Evolutionary conservation across 345 rosid species (phyloP), one percentile per base, ranked within the genome.

Genomic region (Punica granatum): DNA sequence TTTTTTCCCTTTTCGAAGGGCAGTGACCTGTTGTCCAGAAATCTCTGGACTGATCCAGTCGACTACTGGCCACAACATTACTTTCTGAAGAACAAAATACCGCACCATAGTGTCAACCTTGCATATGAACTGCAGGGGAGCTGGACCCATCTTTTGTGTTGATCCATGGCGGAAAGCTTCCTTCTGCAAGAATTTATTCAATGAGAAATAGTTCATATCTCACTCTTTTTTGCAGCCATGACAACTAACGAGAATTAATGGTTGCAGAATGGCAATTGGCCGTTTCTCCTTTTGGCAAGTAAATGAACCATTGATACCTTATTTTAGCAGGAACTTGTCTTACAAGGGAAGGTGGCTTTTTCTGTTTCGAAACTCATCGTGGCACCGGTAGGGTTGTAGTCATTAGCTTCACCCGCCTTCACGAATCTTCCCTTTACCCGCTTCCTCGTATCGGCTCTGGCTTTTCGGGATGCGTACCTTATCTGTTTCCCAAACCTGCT

Each of bases 371-470:
- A 56, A 14, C 61, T 30, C 61, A 15, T 26, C 11, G 61, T 4
- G 15, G 18, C 19, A 4, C 14, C 42, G 64, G 81, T 79, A 73
- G 95, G 95, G 49, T 90, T 92, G 72, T 83, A 83, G 60, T 88
- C 98, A 72, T 86, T 84, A 16, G 75, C 77, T 74, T 92, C 98
- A 16, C 96, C 92, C 6, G 92, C 89, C 81, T 92, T 90, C 70
- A 92, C 97, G 75, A 92, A 92, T 80, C 97, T 83, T 33, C 97
- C 98, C 75, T 92, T 92, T 70, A 86, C 98, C 15, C 97, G 80
- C 72, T 86, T 92, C 75, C 98, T 88, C 11, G 92, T 87, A 67
- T 92, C 96, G 34, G 98, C 98, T 75, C 98, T 88, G 51, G 91
- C 95, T 83, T 92, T 92, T 1, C 96, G 86, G 18, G 95, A 86